Evolutionary conservation across 1,139 yeast genomes (phyloP).

Genomic region (Hemisphaericaspora subhashii): DNA sequence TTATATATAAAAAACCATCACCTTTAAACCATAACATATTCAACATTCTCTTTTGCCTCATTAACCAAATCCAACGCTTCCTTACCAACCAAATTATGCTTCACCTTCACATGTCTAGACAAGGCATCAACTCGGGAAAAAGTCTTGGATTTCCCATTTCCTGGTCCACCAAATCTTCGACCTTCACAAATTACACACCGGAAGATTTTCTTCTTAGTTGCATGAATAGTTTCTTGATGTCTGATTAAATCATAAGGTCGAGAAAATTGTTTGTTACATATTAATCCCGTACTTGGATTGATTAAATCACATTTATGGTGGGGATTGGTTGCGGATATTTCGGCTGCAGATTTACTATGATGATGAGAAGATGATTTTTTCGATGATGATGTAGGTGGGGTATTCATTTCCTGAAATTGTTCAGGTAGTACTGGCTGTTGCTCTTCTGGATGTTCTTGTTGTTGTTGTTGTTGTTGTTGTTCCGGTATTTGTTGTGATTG

Average conservation of each 20-base stretch:
- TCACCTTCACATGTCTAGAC: conserved; percentile 49
- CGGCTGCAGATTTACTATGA: conserved; percentile 20
- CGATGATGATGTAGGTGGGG: too few relatives aligned
- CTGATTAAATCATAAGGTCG: conserved; percentile 51
- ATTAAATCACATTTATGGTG: conserved; percentile 51
- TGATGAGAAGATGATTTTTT: not conserved
- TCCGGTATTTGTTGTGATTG: not conserved
- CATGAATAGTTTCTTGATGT: conserved; percentile 53
- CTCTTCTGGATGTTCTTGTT: not conserved
- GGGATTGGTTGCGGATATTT: conserved; percentile 28
- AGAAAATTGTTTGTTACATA: conserved; percentile 48
- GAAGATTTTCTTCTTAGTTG: conserved; percentile 48
- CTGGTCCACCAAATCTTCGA: conserved; percentile 49
- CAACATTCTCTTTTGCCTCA: conserved; percentile 75
- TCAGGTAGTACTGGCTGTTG: not conserved
- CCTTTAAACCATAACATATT: conserved; percentile 42
- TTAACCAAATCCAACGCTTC: conserved; percentile 62
- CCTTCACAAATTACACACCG: conserved; percentile 54
- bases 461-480: not conserved
- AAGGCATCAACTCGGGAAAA: conserved; percentile 52
- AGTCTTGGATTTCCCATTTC: conserved; percentile 58
- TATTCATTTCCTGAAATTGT: not conserved
- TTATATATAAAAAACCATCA: not conserved
- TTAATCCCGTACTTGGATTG: conserved; percentile 52
- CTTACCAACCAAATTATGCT: conserved; percentile 47